Conservation (phyloP, 805 yeast genomes). For the Lipomyces kockii region DNA sequence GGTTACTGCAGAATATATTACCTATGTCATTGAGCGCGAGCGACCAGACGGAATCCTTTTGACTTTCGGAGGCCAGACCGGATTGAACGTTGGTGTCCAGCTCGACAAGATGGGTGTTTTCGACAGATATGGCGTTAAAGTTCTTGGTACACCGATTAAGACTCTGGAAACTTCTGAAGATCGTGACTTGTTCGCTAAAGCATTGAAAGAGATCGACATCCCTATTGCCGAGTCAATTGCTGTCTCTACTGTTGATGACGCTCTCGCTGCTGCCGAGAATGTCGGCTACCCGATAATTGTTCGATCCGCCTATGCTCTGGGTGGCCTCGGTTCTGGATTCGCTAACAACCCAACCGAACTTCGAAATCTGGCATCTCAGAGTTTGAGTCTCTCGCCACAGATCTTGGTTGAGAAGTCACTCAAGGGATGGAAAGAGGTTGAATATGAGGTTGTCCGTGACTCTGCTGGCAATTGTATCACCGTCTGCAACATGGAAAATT, state of each 20-base stretch:
- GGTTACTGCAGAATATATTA: slow-evolving; percentile 91
- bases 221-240: slow-evolving; percentile 98
- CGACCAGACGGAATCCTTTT: slow-evolving; percentile 93
- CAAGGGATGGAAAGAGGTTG: slow-evolving; percentile 99
- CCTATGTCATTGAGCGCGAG: slow-evolving; percentile 93
- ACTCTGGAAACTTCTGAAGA: slow-evolving; percentile 97
- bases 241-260: slow-evolving; percentile 90
- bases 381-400: slow-evolving; percentile 89
- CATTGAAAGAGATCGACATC: slow-evolving; percentile 90
- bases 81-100: slow-evolving; percentile 91
- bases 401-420: slow-evolving; percentile 87
- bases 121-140: slow-evolving; percentile 88
- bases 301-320: slow-evolving; percentile 95
- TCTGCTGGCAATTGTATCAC: slow-evolving; percentile 96
- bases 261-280: slow-evolving; percentile 81
- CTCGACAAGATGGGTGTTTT: slow-evolving; percentile 94
- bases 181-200: slow-evolving; percentile 93
- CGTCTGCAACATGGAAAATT: slow-evolving; percentile 98
- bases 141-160: slow-evolving; percentile 94
- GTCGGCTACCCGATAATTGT: slow-evolving; percentile 97
- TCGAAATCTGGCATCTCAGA: slow-evolving; percentile 84
- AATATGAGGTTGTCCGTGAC: slow-evolving; percentile 97
- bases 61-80: slow-evolving; percentile 99
- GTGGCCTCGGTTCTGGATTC: slow-evolving; percentile 98
- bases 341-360: slow-evolving; percentile 84